Percentiles rank a stretch among this genome's conserved stretches.
Evolutionary conservation across 805 yeast genomes (phyloP).

Genomic region (Saccharomycopsis synnaedendra): DNA sequence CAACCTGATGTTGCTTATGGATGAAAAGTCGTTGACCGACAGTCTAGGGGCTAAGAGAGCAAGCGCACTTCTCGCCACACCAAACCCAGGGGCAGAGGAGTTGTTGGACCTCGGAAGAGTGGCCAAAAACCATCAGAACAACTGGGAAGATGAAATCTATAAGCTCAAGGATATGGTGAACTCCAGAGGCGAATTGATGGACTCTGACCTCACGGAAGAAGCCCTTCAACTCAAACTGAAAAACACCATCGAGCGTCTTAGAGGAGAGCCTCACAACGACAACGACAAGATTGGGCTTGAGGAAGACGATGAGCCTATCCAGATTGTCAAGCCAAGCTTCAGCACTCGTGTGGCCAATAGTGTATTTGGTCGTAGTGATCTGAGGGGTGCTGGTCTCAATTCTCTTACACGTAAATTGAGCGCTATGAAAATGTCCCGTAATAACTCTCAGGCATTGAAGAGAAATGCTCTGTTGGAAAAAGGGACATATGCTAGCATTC

Average conservation of each 20-base stretch:
- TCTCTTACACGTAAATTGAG: conserved; percentile 12
- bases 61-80: not conserved
- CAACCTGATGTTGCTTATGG: conserved; percentile 21
- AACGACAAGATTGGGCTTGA: not conserved
- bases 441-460: conserved; percentile 1
- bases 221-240: conserved; percentile 6
- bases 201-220: conserved; percentile 2
- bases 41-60: conserved; percentile 14
- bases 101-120: conserved; percentile 66
- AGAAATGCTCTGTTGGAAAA: not conserved
- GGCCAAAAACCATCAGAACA: conserved; percentile 68
- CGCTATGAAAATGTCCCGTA: conserved; percentile 12
- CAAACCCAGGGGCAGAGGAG: conserved; percentile 25
- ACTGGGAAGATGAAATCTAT: conserved; percentile 58
- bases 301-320: conserved; percentile 10
- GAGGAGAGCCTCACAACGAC: not conserved
- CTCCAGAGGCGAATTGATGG: conserved; percentile 12
- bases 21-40: conserved; percentile 22
- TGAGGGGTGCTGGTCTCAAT: conserved; percentile 2
- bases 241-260: conserved; percentile 5
- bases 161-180: conserved; percentile 15
- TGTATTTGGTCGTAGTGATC: not conserved
- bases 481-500: conserved; percentile 1
- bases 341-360: conserved; percentile 10
- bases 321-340: conserved; percentile 9